Base-by-base conservation (phyloP, 148 eudicot genomes). In the Heliamphora exappendiculata region DNA sequence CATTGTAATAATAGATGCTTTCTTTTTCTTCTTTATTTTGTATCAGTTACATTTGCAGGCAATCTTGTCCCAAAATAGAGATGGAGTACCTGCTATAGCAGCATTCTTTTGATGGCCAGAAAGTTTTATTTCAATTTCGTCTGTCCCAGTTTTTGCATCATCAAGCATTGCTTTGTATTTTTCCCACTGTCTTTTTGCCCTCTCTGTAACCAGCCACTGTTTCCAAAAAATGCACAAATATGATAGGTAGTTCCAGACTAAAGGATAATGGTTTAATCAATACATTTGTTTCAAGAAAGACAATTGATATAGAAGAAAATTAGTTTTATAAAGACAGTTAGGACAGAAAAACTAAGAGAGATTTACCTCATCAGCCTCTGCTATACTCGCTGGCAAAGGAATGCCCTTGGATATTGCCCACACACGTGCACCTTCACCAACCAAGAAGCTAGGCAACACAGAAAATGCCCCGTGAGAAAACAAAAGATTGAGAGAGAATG, bases 141-240 rank as follows among this genome's bases (percentile, higher is more conserved):
- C 70, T 4, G 39, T 58, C 34, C 28, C 76, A 29, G 82, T 78
- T 79, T 80, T 82, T 68, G 91, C 94, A 81, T 89, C 83, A 80
- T 86, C 89, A 82, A 96, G 94, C 97, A 91, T 90, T 78, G 81
- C 76, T 84, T 78, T 96, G 83, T 89, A 96, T 80, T 84, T 90
- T 73, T 79, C 74, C 99, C 99, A 96, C 66, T 91, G 98, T 65
- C 77, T 75, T 82, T 74, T 85, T 76, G 93, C 85, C 83, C 82
- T 93, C 72, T 89, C 90, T 69, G 98, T 96, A 75, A 87, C 86
- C 70, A 96, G 87, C 96, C 92, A 93, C 99, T 93, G 85, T 77
- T 53, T 33, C 8, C 71, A 67, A 67, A 45, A 67, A 3, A 39
- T 17, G 72, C 45, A 42, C 9, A 22, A 72, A 41, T 37, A 71